A percentile compares a stretch with the other conserved stretches of the same genome.
Evolutionary conservation across 768 basidiomycete species (phyloP).

Genomic region (Gautieria morchelliformis): DNA sequence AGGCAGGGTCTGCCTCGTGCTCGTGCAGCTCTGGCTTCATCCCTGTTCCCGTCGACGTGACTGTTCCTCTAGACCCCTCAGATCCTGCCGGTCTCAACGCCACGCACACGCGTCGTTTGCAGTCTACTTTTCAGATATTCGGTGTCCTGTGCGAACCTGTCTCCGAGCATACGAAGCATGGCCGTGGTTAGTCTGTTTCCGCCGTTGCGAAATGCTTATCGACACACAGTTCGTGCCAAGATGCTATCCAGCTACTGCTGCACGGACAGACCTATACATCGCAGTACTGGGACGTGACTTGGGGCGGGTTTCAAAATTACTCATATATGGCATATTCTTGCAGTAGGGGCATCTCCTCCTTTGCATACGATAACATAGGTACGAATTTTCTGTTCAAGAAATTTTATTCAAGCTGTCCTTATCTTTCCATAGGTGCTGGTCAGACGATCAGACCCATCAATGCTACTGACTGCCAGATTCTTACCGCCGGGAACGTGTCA

Average conservation of each 20-base stretch:
- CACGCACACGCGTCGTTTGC: not conserved
- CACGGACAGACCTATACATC: constrained; percentile 3
- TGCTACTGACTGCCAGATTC: constrained; percentile 4
- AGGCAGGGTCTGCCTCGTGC: not conserved
- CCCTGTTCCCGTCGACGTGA: constrained; percentile 4
- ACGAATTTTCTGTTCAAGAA: not conserved
- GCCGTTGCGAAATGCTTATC: not conserved
- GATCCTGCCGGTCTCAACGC: not conserved
- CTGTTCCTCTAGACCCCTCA: not conserved
- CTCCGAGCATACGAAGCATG: not conserved
- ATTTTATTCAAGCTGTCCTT: not conserved
- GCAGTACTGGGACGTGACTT: constrained; percentile 5
- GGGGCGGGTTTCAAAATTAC: constrained; percentile 5
- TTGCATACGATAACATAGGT: constrained; percentile 5
- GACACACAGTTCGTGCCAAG: not conserved
- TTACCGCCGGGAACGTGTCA: not conserved
- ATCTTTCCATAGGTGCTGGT: not conserved
- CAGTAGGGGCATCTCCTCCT: not conserved
- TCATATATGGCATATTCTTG: constrained; percentile 3
- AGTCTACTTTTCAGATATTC: constrained; percentile 1
- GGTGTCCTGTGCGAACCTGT: constrained; percentile 6
- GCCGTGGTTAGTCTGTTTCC: not conserved
- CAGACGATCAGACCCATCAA: not conserved
- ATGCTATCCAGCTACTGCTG: constrained; percentile 1
- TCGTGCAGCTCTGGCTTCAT: constrained; percentile 7